Conservation (phyloP, 2,329 filamentous ascomycete genomes). For the Alternaria rosae region DNA sequence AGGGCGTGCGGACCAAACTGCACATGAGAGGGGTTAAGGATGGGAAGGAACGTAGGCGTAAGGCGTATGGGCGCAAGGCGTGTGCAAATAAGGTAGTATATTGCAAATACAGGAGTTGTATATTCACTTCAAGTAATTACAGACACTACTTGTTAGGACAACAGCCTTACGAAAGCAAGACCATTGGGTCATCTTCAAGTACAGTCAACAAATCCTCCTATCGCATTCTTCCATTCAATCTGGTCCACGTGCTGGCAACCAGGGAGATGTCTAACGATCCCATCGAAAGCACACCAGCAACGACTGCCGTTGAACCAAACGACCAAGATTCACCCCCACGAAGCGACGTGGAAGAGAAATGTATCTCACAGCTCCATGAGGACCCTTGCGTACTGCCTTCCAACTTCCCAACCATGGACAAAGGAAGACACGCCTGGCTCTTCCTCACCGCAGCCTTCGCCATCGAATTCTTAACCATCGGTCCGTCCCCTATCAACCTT, state of each 20-base stretch:
- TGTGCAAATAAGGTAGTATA: neutral
- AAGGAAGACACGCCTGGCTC: constrained; percentile 27
- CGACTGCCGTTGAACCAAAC: neutral
- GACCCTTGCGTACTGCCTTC: neutral
- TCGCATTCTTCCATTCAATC: neutral
- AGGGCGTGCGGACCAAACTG: neutral
- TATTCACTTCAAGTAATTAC: neutral
- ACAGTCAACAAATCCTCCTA: neutral
- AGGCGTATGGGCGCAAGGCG: neutral
- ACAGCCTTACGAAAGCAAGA: neutral
- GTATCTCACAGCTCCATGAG: neutral
- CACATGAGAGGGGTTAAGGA: neutral
- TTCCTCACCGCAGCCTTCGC: constrained; percentile 50
- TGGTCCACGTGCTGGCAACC: neutral
- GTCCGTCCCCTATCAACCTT: neutral
- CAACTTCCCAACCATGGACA: constrained; percentile 21
- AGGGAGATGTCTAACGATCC: neutral
- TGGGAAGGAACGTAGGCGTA: neutral
- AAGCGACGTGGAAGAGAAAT: neutral
- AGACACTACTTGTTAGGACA: neutral
- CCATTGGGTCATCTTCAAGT: neutral
- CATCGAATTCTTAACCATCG: constrained; percentile 53
- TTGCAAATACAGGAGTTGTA: neutral
- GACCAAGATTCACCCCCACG: neutral
- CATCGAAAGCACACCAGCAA: neutral